Conservation (phyloP, 768 basidiomycete genomes). For the Collybiopsis confluens region DNA sequence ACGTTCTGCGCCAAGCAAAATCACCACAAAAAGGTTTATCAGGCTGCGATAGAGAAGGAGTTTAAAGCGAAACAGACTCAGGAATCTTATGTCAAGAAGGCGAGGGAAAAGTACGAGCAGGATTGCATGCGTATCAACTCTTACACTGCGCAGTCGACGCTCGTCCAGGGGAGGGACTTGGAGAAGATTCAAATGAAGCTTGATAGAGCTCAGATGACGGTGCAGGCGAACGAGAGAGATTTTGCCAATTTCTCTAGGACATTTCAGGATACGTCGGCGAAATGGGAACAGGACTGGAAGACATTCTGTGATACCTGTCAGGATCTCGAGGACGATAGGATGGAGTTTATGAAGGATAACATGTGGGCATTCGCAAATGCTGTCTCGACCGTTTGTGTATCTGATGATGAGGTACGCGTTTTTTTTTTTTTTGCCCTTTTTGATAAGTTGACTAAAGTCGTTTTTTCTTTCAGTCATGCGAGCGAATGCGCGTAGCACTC, state of each 20-base stretch:
- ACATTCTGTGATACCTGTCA: conserved; percentile 91
- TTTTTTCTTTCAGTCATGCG: conserved; percentile 50
- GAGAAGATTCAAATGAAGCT: conserved; percentile 87
- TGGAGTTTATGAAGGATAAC: conserved; percentile 92
- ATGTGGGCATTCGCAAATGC: conserved; percentile 96
- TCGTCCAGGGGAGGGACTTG: conserved; percentile 90
- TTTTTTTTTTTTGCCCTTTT: neutral
- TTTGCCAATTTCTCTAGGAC: conserved; percentile 83
- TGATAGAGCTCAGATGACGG: conserved; percentile 87
- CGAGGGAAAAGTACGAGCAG: conserved; percentile 88
- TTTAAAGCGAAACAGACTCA: conserved; percentile 88
- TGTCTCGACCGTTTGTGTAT: conserved; percentile 92
- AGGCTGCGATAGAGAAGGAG: conserved; percentile 79
- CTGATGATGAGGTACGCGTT: conserved; percentile 83
- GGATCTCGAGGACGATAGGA: conserved; percentile 92
- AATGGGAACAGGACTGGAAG: conserved; percentile 96
- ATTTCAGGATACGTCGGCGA: conserved; percentile 69
- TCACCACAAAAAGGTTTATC: conserved; percentile 69
- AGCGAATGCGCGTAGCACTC: conserved; percentile 59
- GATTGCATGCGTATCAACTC: conserved; percentile 94
- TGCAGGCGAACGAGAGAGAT: conserved; percentile 87
- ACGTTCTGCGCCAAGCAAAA: conserved; percentile 63
- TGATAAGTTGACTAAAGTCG: neutral
- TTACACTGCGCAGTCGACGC: conserved; percentile 84
- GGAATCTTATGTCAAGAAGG: conserved; percentile 80